These are phyloP conservation scores for Cucumis cinereus DNA, from an alignment of 306 rosid species.

Conservation along the genomic window DNA sequence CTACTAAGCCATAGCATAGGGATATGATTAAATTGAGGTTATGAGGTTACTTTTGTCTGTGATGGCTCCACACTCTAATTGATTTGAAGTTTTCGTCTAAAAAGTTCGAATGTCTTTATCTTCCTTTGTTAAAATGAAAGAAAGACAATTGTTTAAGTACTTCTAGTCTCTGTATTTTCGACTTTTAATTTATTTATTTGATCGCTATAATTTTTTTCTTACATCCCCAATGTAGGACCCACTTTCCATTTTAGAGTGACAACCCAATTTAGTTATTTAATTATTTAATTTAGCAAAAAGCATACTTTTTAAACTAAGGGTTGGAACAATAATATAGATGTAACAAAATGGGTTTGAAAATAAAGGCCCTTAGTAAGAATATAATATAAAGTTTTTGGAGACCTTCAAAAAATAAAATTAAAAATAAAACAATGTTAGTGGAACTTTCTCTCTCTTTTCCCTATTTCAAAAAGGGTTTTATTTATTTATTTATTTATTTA, in stretches of 20 bases:
- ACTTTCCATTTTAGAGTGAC: neutral
- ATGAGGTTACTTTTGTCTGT: neutral
- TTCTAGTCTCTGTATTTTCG: too few species aligned
- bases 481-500: neutral
- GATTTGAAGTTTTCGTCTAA: too few species aligned
- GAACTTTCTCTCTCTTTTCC: neutral
- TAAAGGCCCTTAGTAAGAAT: neutral
- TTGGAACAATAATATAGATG: neutral
- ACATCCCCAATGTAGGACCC: neutral
- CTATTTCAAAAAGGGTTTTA: neutral
- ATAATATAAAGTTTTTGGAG: neutral
- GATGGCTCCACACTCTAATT: too few species aligned
- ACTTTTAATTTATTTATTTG: too few species aligned
- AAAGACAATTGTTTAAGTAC: too few species aligned
- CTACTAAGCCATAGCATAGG: neutral
- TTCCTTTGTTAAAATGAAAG: too few species aligned
- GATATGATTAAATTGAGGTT: neutral
- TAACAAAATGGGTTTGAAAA: neutral
- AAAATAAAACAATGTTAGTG: neutral
- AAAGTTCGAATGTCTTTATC: too few species aligned
- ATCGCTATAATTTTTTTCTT: neutral
- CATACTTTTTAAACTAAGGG: neutral
- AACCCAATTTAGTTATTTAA: neutral
- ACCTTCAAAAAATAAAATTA: neutral
- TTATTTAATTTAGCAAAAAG: neutral